These are phyloP conservation scores for Lobosporangium transversale DNA, from an alignment of 192 early-diverging fungal genomes.

Conservation along the genomic window DNA sequence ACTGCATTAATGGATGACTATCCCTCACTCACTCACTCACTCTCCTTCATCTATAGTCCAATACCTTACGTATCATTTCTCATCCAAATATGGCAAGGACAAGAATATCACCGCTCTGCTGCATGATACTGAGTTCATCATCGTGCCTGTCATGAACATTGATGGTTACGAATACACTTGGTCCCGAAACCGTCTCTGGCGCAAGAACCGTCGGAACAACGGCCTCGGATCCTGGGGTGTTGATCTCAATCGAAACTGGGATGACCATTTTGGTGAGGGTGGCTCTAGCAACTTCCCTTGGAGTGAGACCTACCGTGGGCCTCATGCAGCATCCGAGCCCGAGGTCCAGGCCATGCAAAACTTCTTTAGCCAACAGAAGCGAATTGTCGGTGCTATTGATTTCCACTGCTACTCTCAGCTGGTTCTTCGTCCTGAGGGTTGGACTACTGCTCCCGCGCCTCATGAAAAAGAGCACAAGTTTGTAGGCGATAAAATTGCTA, in stretches of 20 bases:
- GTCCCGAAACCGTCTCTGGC: slow-evolving; percentile 60
- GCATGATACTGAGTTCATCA: slow-evolving; percentile 59
- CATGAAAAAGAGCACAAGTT: slow-evolving; percentile 48
- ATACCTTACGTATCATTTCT: slow-evolving; percentile 58
- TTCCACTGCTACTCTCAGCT: slow-evolving; percentile 69
- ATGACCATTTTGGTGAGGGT: slow-evolving; percentile 53
- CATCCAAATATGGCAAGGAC: slow-evolving; percentile 52
- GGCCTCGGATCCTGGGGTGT: slow-evolving; percentile 37
- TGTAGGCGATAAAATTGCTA: slow-evolving; percentile 54
- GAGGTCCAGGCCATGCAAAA: slow-evolving; percentile 59
- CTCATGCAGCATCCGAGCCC: slow-evolving; percentile 54
- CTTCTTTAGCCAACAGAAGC: slow-evolving; percentile 59
- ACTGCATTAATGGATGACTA: no score
- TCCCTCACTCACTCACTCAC: no score
- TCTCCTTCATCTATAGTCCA: slow-evolving; percentile 34
- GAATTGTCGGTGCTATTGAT: slow-evolving; percentile 67
- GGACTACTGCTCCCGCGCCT: slow-evolving; percentile 16
- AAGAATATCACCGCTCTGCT: slow-evolving; percentile 49
- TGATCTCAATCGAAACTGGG: slow-evolving; percentile 60
- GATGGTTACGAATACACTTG: slow-evolving; percentile 69
- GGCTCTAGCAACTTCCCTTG: slow-evolving; percentile 50
- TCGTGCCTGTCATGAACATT: slow-evolving; percentile 67
- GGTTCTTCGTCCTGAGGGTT: slow-evolving; percentile 66
- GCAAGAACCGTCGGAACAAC: slow-evolving; percentile 62
- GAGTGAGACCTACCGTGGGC: slow-evolving; percentile 54